Conservation (phyloP, 495 filamentous ascomycete species). For the Evernia prunastri region DNA sequence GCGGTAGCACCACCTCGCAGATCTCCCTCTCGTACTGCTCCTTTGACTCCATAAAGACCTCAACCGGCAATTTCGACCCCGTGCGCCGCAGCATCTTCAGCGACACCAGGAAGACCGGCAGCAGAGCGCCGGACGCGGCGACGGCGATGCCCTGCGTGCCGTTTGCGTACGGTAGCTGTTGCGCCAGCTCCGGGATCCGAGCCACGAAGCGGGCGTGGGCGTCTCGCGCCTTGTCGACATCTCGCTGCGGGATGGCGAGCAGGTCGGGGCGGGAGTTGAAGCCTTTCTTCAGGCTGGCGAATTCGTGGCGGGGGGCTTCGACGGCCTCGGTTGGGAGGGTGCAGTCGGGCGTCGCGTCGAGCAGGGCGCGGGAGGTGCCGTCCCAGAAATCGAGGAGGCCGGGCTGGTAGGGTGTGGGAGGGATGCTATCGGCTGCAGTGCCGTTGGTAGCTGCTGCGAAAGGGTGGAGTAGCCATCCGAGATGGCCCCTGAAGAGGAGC, state of each 20-base stretch:
- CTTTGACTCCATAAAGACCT: slow-evolving; percentile 50
- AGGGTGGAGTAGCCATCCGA: not conserved
- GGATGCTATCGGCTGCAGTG: not conserved
- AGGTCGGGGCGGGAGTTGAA: slow-evolving; percentile 15
- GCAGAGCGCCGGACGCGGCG: slow-evolving; percentile 40
- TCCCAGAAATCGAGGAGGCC: slow-evolving; percentile 17
- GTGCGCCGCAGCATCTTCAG: slow-evolving; percentile 53
- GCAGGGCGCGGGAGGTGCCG: slow-evolving; percentile 8
- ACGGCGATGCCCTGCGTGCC: slow-evolving; percentile 44
- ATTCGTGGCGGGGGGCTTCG: slow-evolving; percentile 12
- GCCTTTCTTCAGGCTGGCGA: not conserved
- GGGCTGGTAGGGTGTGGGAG: slow-evolving; percentile 1
- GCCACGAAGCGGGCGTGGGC: slow-evolving; percentile 20
- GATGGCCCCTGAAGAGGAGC: not conserved
- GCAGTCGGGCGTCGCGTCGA: slow-evolving; percentile 11
- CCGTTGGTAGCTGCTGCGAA: slow-evolving; percentile 1
- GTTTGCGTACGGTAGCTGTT: slow-evolving; percentile 9
- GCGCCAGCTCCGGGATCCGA: slow-evolving; percentile 6
- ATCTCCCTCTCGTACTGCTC: slow-evolving; percentile 45
- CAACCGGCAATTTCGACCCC: slow-evolving; percentile 50
- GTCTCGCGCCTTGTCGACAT: slow-evolving; percentile 14
- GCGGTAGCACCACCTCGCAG: slow-evolving; percentile 47
- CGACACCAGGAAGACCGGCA: slow-evolving; percentile 45
- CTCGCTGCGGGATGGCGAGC: slow-evolving; percentile 1
- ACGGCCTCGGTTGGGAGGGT: slow-evolving; percentile 3